phyloP scores from a whole-genome alignment of 2,329 filamentous ascomycete genomes.

The Monosporascus sp. region DNA sequence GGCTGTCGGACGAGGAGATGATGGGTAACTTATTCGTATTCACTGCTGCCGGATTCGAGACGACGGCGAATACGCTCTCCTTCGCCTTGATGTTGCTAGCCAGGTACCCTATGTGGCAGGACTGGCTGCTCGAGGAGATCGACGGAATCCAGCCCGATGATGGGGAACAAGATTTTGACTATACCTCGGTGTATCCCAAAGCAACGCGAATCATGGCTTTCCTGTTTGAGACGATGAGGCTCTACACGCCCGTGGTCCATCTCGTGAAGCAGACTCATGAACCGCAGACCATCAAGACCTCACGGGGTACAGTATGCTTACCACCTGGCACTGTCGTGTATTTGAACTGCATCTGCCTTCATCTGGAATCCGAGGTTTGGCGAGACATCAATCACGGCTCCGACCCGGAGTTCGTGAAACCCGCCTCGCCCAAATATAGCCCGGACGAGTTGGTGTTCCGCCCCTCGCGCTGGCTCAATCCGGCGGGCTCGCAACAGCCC shows the following conservation, averaged over 20 bases:
- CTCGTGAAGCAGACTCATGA: constrained; percentile 26
- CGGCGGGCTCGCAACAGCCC: constrained; percentile 6
- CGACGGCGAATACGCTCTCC: constrained; percentile 43
- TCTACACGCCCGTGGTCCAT: constrained; percentile 35
- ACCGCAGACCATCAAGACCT: constrained; percentile 25
- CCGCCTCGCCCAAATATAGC: not conserved
- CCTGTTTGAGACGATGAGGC: constrained; percentile 41
- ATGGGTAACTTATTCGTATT: constrained; percentile 40
- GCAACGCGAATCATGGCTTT: constrained; percentile 39
- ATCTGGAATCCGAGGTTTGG: no score
- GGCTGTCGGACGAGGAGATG: no score
- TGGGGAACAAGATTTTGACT: constrained; percentile 28
- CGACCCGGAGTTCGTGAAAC: no score
- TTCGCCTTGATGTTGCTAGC: constrained; percentile 44
- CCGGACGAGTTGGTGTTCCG: constrained; percentile 29
- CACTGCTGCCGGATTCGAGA: constrained; percentile 42
- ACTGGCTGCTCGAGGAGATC: constrained; percentile 47
- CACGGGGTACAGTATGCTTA: constrained; percentile 23
- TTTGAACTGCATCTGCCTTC: constrained; percentile 20
- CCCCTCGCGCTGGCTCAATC: constrained; percentile 35
- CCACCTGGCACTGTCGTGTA: constrained; percentile 26
- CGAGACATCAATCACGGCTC: no score
- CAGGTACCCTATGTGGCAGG: constrained; percentile 41
- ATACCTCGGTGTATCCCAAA: constrained; percentile 36
- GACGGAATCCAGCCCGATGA: constrained; percentile 25